Evolutionary conservation across 257 asterid genomes (phyloP).

Genomic region (Fraxinus quadrangulata): DNA sequence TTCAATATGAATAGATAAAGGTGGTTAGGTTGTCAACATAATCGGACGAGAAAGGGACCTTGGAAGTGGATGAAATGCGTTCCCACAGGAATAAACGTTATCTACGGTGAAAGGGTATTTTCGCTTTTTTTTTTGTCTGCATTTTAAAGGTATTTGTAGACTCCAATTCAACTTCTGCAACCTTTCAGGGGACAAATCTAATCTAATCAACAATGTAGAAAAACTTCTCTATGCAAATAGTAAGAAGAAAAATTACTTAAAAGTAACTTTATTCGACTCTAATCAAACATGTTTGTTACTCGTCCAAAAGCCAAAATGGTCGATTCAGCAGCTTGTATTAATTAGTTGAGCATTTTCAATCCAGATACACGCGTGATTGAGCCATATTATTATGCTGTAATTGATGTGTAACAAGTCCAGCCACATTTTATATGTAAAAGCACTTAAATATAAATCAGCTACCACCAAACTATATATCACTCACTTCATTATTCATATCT

Average conservation of each 20-base stretch:
- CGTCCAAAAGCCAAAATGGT: background rate
- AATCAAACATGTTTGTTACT: too few relatives aligned
- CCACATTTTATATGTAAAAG: background rate
- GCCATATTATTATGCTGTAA: background rate
- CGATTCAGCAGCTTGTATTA: background rate
- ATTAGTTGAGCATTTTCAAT: background rate
- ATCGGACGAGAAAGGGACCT: background rate
- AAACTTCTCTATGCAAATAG: background rate
- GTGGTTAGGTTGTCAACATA: background rate
- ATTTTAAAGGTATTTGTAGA: background rate
- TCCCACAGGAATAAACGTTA: conserved; percentile 12
- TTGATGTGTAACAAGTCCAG: background rate
- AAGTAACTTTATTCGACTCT: too few relatives aligned
- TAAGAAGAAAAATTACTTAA: too few relatives aligned
- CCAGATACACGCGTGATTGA: background rate
- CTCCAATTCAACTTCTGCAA: background rate
- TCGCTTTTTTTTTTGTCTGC: background rate
- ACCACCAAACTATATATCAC: background rate
- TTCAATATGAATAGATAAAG: background rate
- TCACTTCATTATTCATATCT: background rate
- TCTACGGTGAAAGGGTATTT: background rate
- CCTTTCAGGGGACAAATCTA: background rate
- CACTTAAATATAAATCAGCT: background rate
- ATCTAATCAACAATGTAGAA: background rate
- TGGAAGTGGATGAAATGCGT: background rate